Conservation (phyloP, 2,329 filamentous ascomycete species). For the Verticillium alfalfae region DNA sequence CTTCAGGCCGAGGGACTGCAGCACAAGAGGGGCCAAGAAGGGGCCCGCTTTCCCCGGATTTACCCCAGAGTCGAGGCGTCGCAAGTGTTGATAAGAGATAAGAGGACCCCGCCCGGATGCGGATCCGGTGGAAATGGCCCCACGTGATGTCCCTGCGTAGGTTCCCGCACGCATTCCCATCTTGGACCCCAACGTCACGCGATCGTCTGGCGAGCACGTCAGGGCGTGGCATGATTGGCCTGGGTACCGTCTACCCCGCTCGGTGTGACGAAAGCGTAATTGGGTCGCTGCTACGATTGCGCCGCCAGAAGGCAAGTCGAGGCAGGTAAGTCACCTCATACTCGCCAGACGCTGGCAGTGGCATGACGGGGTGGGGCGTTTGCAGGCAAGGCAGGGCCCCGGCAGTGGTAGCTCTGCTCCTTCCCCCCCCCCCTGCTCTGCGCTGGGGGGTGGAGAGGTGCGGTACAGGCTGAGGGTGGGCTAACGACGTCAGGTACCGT, state of each 20-base stretch:
- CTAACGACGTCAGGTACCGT: background rate
- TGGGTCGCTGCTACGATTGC: constrained; percentile 13
- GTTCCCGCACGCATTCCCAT: background rate
- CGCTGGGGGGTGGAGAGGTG: background rate
- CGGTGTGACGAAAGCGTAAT: constrained; percentile 32
- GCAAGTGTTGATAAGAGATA: background rate
- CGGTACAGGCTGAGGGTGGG: background rate
- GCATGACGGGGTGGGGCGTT: constrained; percentile 1
- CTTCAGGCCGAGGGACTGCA: no score
- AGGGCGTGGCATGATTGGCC: constrained; percentile 3
- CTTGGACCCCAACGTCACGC: constrained; percentile 4
- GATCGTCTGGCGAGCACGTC: constrained; percentile 5
- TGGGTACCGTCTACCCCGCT: constrained; percentile 32
- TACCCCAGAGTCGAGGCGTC: constrained; percentile 12
- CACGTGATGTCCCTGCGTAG: constrained; percentile 1
- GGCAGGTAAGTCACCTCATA: background rate
- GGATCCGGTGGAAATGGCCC: background rate
- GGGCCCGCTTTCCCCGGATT: constrained; percentile 22
- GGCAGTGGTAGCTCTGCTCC: background rate
- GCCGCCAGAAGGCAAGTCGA: background rate
- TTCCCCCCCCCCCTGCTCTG: background rate
- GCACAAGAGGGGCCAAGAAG: background rate
- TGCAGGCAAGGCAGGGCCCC: background rate
- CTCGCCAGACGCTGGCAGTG: background rate
- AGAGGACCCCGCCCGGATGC: background rate